Conservation (phyloP, 208 protist genomes). For the Porcisia hertigi region DNA sequence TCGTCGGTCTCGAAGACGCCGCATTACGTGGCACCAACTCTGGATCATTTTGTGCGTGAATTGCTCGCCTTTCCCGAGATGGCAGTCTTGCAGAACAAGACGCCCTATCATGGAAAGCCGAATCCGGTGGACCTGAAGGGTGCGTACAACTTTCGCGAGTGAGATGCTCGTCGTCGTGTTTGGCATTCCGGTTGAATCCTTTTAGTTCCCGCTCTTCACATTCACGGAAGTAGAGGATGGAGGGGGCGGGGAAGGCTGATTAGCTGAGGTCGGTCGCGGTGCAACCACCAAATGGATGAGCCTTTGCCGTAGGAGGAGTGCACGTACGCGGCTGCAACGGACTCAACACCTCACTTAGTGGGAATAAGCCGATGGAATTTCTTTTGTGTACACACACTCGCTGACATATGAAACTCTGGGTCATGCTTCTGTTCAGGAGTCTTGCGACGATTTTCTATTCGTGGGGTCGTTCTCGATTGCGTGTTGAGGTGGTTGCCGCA, state of each 20-base stretch:
- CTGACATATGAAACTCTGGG: neutral
- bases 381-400: neutral
- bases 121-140: conserved; percentile 78
- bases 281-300: neutral
- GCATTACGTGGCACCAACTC: conserved; percentile 85
- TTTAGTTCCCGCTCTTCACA: neutral
- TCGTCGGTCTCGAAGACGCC: conserved; percentile 52
- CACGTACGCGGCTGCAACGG: neutral
- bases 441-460: neutral
- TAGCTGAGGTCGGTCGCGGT: neutral
- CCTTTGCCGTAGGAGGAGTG: neutral
- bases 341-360: neutral
- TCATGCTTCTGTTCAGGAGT: neutral
- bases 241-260: too few relatives aligned
- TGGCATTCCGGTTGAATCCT: neutral
- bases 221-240: neutral
- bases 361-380: too few relatives aligned
- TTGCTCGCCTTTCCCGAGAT: conserved; percentile 75
- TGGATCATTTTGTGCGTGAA: conserved; percentile 89
- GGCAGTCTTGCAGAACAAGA: conserved; percentile 68
- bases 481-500: neutral
- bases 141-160: conserved; percentile 57
- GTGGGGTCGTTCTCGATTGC: neutral
- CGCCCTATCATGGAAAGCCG: conserved; percentile 64
- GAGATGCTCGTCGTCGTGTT: neutral